These are phyloP conservation scores for Xylaria sp. DNA, from an alignment of 2,329 filamentous ascomycete species.

Conservation along the genomic window DNA sequence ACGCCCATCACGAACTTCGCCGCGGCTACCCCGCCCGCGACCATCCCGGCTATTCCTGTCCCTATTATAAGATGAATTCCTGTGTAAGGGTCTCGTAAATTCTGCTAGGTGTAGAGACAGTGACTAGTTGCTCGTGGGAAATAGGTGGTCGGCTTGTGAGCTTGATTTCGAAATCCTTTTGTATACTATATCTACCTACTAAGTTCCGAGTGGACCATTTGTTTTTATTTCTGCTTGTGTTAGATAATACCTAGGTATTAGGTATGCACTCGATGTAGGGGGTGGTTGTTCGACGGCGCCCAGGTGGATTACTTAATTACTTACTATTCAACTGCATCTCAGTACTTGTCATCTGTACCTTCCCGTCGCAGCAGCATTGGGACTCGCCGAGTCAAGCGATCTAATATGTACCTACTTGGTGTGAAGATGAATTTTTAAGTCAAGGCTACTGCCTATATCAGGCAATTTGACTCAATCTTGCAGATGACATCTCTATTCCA, in stretches of 20 bases:
- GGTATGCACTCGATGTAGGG: too few species aligned
- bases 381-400: too few species aligned
- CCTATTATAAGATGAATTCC: neutral
- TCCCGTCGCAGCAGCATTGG: too few species aligned
- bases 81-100: neutral
- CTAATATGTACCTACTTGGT: too few species aligned
- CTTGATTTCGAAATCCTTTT: neutral
- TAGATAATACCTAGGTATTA: neutral
- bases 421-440: too few species aligned
- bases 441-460: too few species aligned
- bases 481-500: too few species aligned
- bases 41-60: slow-evolving; percentile 10
- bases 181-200: neutral
- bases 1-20: slow-evolving; percentile 39
- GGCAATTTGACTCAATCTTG: too few species aligned
- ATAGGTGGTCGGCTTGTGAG: neutral
- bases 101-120: neutral
- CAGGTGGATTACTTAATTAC: too few species aligned
- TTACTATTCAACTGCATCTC: neutral
- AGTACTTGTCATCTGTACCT: too few species aligned
- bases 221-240: neutral
- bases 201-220: neutral
- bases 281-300: too few species aligned
- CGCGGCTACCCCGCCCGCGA: slow-evolving; percentile 30
- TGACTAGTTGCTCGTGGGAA: neutral